Evolutionary conservation across 164 flowering plant genomes (phyloP).

Genomic region (Macadamia tetraphylla): DNA sequence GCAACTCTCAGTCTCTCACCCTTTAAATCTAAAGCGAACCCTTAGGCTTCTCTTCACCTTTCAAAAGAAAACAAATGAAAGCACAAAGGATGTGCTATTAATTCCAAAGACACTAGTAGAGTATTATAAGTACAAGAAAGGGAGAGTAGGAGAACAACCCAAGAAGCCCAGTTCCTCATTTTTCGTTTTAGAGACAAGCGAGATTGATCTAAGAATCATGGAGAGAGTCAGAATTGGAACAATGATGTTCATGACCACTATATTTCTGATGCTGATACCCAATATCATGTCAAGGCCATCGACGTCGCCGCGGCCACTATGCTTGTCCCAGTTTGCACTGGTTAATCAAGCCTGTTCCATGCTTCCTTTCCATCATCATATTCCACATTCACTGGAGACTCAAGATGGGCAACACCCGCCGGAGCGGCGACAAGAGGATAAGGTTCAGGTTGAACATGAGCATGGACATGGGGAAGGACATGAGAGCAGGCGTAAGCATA

Average conservation of each 20-base stretch:
- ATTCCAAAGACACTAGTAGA: too few species aligned
- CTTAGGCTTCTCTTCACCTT: not conserved
- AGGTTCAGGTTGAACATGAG: not conserved
- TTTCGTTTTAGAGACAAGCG: too few species aligned
- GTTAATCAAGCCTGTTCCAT: slow-evolving; percentile 4
- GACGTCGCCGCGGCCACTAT: not conserved
- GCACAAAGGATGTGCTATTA: not conserved
- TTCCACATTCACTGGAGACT: not conserved
- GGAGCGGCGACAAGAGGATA: too few species aligned
- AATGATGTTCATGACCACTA: not conserved
- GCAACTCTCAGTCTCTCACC: not conserved
- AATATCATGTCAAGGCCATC: not conserved
- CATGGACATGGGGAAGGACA: slow-evolving; percentile 14
- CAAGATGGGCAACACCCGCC: not conserved
- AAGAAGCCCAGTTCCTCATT: too few species aligned
- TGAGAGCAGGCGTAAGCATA: slow-evolving; percentile 10
- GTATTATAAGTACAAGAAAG: not conserved
- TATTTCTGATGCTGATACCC: not conserved
- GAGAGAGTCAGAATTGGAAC: not conserved
- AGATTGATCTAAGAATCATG: not conserved
- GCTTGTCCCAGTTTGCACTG: not conserved
- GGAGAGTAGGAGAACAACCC: not conserved
- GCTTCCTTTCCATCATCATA: not conserved
- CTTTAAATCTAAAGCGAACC: not conserved
- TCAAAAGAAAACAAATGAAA: not conserved